A percentile compares a stretch with the other conserved stretches of the same genome.
Evolutionary conservation across 495 filamentous ascomycete species (phyloP).

Genomic region (Aspergillus homomorphus): DNA sequence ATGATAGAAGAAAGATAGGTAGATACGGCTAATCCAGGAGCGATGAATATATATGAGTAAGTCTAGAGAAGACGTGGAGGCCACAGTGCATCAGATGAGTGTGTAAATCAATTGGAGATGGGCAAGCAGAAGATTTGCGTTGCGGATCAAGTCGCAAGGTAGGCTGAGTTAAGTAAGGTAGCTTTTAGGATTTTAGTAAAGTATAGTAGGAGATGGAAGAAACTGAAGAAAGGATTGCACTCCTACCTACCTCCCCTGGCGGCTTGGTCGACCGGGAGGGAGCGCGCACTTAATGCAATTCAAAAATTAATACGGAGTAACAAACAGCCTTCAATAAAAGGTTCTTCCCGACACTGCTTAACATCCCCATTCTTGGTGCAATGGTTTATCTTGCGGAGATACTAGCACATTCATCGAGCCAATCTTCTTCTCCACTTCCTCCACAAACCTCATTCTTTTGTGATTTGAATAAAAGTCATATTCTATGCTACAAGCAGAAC

Average conservation of each 20-base stretch:
- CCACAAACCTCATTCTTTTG: neutral
- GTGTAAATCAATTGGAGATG: neutral
- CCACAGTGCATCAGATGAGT: neutral
- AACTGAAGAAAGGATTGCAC: neutral
- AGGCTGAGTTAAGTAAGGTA: neutral
- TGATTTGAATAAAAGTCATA: slow-evolving; percentile 22
- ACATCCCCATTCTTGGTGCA: neutral
- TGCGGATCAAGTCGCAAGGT: neutral
- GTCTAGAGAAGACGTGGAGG: slow-evolving; percentile 3
- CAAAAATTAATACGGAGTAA: neutral
- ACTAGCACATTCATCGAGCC: neutral
- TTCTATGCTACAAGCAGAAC: slow-evolving; percentile 39
- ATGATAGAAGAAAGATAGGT: slow-evolving; percentile 12
- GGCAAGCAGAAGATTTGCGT: slow-evolving; percentile 1
- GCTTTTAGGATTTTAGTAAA: too few species aligned
- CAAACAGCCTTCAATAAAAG: neutral
- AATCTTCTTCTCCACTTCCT: neutral
- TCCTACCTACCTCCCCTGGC: slow-evolving; percentile 6
- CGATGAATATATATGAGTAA: slow-evolving; percentile 11
- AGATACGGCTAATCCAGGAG: too few species aligned
- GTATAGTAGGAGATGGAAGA: slow-evolving; percentile 4
- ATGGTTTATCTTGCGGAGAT: neutral
- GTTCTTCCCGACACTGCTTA: neutral
- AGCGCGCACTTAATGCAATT: slow-evolving; percentile 4
- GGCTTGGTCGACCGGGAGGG: slow-evolving; percentile 3